Percentiles rank a stretch among this genome's conserved stretches.
These are phyloP conservation scores for Boletellus sp. DNA, from an alignment of 1,284 basidiomycete species.

Conservation along the genomic window DNA sequence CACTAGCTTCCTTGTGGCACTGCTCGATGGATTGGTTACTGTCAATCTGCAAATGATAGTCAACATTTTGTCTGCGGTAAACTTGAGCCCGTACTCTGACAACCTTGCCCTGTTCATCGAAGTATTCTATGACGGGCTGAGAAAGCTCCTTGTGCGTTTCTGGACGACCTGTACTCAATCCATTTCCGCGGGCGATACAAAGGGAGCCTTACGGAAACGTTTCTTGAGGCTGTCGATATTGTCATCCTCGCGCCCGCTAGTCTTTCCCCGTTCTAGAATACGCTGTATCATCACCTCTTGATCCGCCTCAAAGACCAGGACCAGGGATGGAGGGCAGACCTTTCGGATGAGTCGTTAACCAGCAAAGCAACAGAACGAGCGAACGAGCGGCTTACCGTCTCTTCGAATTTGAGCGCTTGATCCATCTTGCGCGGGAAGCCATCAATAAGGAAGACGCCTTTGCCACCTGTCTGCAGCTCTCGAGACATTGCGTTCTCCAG, in stretches of 20 bases:
- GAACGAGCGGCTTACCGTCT: constrained; percentile 57
- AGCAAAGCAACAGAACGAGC: neutral
- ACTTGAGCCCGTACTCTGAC: constrained; percentile 41
- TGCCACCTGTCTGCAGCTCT: constrained; percentile 60
- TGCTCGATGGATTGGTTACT: constrained; percentile 70
- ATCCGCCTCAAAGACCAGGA: constrained; percentile 88
- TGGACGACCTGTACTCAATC: constrained; percentile 31
- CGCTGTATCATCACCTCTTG: constrained; percentile 83
- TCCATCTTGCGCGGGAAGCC: constrained; percentile 96
- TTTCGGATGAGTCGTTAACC: constrained; percentile 9
- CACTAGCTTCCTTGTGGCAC: constrained; percentile 63
- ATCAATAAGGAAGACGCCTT: constrained; percentile 91
- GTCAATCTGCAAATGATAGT: constrained; percentile 57
- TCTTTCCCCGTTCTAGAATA: constrained; percentile 87
- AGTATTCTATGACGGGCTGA: constrained; percentile 95
- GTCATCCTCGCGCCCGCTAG: constrained; percentile 93
- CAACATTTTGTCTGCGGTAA: neutral
- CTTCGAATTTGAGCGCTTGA: constrained; percentile 91
- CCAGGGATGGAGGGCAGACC: constrained; percentile 79
- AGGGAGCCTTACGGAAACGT: constrained; percentile 73
- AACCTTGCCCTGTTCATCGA: constrained; percentile 69
- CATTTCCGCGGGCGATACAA: neutral
- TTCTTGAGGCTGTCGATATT: constrained; percentile 94
- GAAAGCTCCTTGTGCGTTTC: constrained; percentile 89
- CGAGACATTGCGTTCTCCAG: constrained; percentile 89